Conservation (phyloP, 495 filamentous ascomycete species). For the Talaromyces stipitatus region DNA sequence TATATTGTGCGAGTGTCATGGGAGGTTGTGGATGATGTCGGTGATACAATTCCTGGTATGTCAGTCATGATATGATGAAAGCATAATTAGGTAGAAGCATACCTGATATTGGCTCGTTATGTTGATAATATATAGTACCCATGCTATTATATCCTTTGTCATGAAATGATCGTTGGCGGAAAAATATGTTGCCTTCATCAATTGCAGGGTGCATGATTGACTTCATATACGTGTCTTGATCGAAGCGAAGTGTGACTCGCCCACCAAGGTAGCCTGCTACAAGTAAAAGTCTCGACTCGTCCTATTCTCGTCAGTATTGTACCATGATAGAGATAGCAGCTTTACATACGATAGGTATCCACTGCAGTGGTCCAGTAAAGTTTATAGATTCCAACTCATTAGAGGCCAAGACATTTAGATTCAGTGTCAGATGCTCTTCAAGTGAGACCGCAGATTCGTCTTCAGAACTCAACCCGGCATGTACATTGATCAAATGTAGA, state of each 20-base stretch:
- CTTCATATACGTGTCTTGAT: background rate
- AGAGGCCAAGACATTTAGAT: background rate
- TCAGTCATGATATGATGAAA: background rate
- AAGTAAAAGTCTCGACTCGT: background rate
- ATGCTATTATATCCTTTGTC: background rate
- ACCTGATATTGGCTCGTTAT: slow-evolving; percentile 6
- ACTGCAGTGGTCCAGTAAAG: slow-evolving; percentile 29
- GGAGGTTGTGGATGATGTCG: background rate
- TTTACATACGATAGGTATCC: slow-evolving; percentile 25
- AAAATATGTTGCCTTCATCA: background rate
- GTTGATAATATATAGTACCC: background rate
- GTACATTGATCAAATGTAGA: slow-evolving; percentile 22
- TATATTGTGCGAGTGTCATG: background rate
- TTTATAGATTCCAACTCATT: slow-evolving; percentile 2
- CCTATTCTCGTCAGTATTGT: slow-evolving; percentile 1
- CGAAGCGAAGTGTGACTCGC: slow-evolving; percentile 1
- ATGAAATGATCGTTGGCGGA: slow-evolving; percentile 2
- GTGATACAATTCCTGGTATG: background rate
- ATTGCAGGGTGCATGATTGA: background rate
- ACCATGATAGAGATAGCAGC: background rate
- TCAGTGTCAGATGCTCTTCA: background rate
- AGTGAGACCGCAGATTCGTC: background rate
- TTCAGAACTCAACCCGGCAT: slow-evolving; percentile 10
- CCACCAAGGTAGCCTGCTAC: slow-evolving; percentile 1
- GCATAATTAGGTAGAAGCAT: background rate